phyloP scores from a whole-genome alignment of 108 stramenopile genomes.

The Cylindrotheca closterium region DNA sequence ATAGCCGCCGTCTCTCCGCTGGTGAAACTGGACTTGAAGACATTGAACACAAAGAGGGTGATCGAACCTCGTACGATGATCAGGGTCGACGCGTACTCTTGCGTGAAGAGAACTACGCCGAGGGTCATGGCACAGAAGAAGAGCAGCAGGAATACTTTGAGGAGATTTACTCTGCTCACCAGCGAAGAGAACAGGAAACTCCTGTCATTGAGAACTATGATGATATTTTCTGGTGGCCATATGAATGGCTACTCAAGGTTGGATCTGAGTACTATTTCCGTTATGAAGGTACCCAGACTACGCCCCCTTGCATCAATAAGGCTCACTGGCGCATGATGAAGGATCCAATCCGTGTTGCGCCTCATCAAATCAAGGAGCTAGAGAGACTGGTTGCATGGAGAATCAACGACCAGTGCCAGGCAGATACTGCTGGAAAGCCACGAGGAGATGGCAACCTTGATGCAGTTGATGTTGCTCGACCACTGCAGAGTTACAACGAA shows the following conservation, averaged over 20 bases:
- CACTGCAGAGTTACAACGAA: conserved; percentile 30
- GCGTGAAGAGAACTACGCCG: conserved; percentile 34
- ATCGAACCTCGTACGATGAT: conserved; percentile 8
- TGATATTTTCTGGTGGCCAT: conserved; percentile 37
- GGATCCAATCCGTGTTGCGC: conserved; percentile 53
- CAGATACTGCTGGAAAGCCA: conserved; percentile 41
- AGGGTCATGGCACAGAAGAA: conserved; percentile 27
- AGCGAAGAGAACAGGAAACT: conserved; percentile 16
- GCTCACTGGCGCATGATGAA: conserved; percentile 57
- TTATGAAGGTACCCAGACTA: conserved; percentile 45
- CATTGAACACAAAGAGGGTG: conserved; percentile 4
- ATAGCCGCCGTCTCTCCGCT: conserved; percentile 1
- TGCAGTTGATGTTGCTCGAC: conserved; percentile 40
- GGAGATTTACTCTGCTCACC: conserved; percentile 14
- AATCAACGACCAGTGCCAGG: conserved; percentile 39
- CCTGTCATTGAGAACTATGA: conserved; percentile 28
- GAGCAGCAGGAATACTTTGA: conserved; percentile 27
- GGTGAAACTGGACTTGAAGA: not conserved
- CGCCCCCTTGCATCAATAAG: conserved; percentile 49
- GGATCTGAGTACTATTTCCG: conserved; percentile 60
- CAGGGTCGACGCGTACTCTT: conserved; percentile 21
- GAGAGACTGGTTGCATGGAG: conserved; percentile 41
- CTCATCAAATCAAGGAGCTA: conserved; percentile 45
- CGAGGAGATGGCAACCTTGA: conserved; percentile 20
- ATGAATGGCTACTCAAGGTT: conserved; percentile 53